phyloP scores from a whole-genome alignment of 441 rosid genomes.

The Breynia disticha region DNA sequence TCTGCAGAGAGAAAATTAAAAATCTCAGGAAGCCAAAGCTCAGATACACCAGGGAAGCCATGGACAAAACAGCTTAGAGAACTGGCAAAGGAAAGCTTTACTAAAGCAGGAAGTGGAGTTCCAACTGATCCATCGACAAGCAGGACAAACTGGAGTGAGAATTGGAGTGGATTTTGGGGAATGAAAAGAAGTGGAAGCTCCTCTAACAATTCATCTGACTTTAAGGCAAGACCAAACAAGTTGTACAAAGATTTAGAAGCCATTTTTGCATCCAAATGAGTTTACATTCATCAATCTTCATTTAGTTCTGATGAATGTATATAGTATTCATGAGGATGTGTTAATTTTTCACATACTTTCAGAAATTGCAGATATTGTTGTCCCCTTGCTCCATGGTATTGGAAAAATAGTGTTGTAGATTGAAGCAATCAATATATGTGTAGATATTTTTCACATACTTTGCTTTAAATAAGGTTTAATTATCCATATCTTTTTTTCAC shows the following conservation, averaged over 20 bases:
- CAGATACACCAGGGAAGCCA: constrained; percentile 54
- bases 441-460: no score
- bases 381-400: no score
- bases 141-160: constrained; percentile 57
- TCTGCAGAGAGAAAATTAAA: constrained; percentile 31
- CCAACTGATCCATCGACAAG: constrained; percentile 72
- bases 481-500: no score
- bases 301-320: no score
- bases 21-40: constrained; percentile 46
- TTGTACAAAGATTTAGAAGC: constrained; percentile 77
- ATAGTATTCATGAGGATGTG: no score
- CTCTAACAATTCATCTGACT: constrained; percentile 41
- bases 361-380: no score
- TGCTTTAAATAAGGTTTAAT: no score
- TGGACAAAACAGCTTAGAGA: constrained; percentile 73
- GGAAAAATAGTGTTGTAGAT: no score
- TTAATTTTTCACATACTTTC: no score
- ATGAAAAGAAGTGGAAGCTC: constrained; percentile 57
- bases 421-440: no score
- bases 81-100: constrained; percentile 75
- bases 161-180: constrained; percentile 66
- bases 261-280: constrained; percentile 71
- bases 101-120: constrained; percentile 34
- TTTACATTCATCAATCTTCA: background rate
- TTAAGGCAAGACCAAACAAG: constrained; percentile 42